Percentiles rank a stretch among this genome's conserved stretches.
Evolutionary conservation across 2,329 filamentous ascomycete genomes (phyloP).

Genomic region (Scedosporium minutisporum): DNA sequence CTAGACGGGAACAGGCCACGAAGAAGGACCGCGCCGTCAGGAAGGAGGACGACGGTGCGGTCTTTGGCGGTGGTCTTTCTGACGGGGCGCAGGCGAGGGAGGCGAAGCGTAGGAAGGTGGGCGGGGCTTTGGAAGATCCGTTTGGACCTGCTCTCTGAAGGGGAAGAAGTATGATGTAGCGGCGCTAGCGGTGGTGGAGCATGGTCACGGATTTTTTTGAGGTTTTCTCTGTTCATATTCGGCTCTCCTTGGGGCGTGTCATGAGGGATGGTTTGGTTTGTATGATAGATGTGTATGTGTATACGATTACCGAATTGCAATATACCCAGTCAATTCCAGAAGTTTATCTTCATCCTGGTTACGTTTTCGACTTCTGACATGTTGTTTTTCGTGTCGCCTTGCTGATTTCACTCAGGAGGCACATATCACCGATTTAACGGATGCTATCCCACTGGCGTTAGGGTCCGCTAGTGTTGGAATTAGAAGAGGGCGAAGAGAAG

Average conservation of each 20-base stretch:
- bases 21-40: conserved; percentile 30
- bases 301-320: too few species aligned
- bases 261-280: background rate
- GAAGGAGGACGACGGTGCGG: conserved; percentile 28
- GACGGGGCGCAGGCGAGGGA: conserved; percentile 23
- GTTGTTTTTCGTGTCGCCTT: too few species aligned
- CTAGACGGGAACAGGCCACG: conserved; percentile 45
- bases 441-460: too few species aligned
- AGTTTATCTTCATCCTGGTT: too few species aligned
- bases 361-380: too few species aligned
- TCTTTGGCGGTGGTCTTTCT: conserved; percentile 30
- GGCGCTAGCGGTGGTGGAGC: background rate
- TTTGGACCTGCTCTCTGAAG: conserved; percentile 30
- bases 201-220: background rate
- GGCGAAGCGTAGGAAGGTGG: conserved; percentile 36
- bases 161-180: background rate
- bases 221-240: background rate
- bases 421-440: too few species aligned
- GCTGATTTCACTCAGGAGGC: too few species aligned
- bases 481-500: too few species aligned
- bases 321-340: too few species aligned
- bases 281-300: background rate
- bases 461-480: too few species aligned
- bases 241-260: background rate
- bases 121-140: conserved; percentile 27